Percentiles rank a stretch among this genome's conserved stretches.
Conservation (phyloP, 805 yeast genomes). For the Kurtzmaniella cleridarum region DNA sequence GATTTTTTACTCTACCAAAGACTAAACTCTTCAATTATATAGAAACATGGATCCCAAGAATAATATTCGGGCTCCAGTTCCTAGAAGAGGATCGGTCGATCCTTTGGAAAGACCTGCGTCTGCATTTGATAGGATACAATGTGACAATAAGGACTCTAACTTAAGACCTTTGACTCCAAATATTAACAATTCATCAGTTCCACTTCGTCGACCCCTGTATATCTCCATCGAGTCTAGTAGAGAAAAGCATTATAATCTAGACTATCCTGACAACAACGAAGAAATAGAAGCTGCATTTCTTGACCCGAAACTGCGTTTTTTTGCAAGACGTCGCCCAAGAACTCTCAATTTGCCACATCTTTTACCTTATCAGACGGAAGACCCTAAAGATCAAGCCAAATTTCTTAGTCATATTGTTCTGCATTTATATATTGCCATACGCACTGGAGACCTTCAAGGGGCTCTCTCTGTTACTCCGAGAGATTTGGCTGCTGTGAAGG, state of each 20-base stretch:
- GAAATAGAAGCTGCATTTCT: constrained; percentile 20
- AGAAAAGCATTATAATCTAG: constrained; percentile 41
- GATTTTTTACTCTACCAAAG: neutral
- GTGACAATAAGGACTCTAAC: neutral
- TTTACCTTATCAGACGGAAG: constrained; percentile 74
- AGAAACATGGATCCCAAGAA: neutral
- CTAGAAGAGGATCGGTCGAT: constrained; percentile 8
- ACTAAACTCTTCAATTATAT: neutral
- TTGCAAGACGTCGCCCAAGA: constrained; percentile 33
- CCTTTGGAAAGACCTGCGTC: constrained; percentile 4
- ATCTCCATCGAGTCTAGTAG: constrained; percentile 23
- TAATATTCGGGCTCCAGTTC: constrained; percentile 14
- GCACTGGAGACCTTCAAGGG: constrained; percentile 71
- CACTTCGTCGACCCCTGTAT: constrained; percentile 29
- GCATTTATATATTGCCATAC: constrained; percentile 72
- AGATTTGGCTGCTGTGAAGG: constrained; percentile 49
- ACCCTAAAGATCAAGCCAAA: constrained; percentile 60
- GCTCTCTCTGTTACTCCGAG: constrained; percentile 58
- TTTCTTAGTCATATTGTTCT: constrained; percentile 77
- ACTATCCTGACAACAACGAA: constrained; percentile 42
- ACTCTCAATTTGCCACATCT: constrained; percentile 37
- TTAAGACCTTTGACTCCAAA: constrained; percentile 23
- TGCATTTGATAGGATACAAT: neutral
- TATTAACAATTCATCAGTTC: constrained; percentile 23
- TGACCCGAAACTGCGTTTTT: constrained; percentile 34